Evolutionary conservation across 176 grass and related monocot species (phyloP).

Genomic region (Eleusine indica): DNA sequence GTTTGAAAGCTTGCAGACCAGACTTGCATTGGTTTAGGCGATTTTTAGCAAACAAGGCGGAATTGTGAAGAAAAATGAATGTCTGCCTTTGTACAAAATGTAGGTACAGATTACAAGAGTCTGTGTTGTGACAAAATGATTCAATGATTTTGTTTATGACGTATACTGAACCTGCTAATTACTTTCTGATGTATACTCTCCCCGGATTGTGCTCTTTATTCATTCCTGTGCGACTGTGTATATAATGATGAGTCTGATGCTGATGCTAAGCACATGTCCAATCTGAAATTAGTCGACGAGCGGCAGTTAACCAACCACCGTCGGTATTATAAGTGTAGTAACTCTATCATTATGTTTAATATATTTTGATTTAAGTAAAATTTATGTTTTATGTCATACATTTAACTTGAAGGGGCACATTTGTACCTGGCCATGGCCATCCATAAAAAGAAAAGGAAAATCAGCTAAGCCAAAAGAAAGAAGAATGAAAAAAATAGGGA

Average conservation of each 20-base stretch:
- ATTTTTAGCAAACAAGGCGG: constrained; percentile 11
- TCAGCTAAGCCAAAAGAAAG: not conserved
- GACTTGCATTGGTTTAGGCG: not conserved
- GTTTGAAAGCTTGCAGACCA: not conserved
- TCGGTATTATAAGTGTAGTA: not conserved
- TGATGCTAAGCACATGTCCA: not conserved
- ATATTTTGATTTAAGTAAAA: too few relatives aligned
- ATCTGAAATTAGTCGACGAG: not conserved
- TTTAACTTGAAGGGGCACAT: too few relatives aligned
- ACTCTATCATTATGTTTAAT: too few relatives aligned
- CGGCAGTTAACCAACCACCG: not conserved
- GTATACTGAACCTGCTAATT: not conserved
- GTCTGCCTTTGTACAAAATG: not conserved
- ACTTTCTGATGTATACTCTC: not conserved
- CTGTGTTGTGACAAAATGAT: not conserved
- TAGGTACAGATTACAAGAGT: constrained; percentile 12
- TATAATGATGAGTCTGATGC: not conserved
- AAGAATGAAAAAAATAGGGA: not conserved
- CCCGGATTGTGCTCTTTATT: too few relatives aligned
- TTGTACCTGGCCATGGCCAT: too few relatives aligned
- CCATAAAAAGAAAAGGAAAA: not conserved
- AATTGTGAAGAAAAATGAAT: not conserved
- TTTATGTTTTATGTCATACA: too few relatives aligned
- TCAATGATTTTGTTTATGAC: too few relatives aligned
- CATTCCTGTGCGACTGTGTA: not conserved